Conservation (phyloP, 305 asterid species). For the Galium porrigens region DNA sequence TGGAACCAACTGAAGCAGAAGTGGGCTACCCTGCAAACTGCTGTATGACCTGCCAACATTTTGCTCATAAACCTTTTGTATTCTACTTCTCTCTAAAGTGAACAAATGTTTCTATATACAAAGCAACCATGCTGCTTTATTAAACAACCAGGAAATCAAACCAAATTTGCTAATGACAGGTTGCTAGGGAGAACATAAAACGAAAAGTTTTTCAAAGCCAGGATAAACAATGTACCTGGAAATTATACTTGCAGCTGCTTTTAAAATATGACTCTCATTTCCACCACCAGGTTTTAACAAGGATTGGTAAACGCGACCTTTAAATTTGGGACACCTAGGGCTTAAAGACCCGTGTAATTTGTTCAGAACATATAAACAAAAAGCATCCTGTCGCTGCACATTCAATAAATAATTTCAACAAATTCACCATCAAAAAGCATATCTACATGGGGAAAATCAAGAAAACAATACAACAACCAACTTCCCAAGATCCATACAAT, state of each 20-base stretch:
- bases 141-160: slow-evolving; percentile 1
- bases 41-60: slow-evolving; percentile 22
- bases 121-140: neutral
- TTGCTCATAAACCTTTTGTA: neutral
- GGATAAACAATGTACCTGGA: slow-evolving; percentile 18
- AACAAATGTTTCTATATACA: neutral
- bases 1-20: slow-evolving; percentile 26
- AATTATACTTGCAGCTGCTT: slow-evolving; percentile 18
- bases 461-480: neutral
- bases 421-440: neutral
- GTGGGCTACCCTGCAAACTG: slow-evolving; percentile 19
- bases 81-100: slow-evolving; percentile 5
- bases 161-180: neutral
- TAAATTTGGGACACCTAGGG: slow-evolving; percentile 17
- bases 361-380: slow-evolving; percentile 21
- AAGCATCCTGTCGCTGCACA: slow-evolving; percentile 27
- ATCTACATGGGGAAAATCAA: neutral
- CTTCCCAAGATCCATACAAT: neutral
- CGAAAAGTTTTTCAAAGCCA: neutral
- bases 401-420: slow-evolving; percentile 8
- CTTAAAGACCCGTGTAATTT: slow-evolving; percentile 15
- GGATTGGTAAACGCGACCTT: slow-evolving; percentile 23
- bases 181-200: neutral
- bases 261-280: slow-evolving; percentile 20
- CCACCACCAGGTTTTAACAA: slow-evolving; percentile 26